A percentile compares a stretch with the other conserved stretches of the same genome.
These are phyloP conservation scores for Elsinoe batatas DNA, from an alignment of 2,329 filamentous ascomycete genomes.

Conservation along the genomic window DNA sequence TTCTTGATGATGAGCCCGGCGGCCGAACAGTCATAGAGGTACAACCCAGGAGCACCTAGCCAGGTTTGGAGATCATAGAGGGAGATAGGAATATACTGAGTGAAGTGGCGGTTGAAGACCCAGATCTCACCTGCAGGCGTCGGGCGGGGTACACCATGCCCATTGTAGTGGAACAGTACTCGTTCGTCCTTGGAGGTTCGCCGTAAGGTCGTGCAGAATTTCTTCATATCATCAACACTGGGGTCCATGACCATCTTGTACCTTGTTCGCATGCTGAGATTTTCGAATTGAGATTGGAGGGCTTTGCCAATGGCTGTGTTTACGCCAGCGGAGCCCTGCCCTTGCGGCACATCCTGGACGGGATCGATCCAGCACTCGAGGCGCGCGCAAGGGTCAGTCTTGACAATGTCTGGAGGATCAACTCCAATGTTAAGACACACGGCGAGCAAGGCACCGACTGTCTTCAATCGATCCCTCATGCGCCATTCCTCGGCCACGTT, in stretches of 20 bases:
- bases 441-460: conserved; percentile 85
- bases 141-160: conserved; percentile 91
- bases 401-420: conserved; percentile 92
- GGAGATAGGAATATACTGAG: conserved; percentile 95
- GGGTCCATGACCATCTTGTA: conserved; percentile 97
- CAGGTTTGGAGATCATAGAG: conserved; percentile 91
- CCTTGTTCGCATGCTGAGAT: conserved; percentile 83
- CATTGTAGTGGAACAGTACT: conserved; percentile 97
- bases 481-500: conserved; percentile 75
- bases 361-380: conserved; percentile 97
- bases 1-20: conserved; percentile 92
- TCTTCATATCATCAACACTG: conserved; percentile 93
- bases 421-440: conserved; percentile 96
- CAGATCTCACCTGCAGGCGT: conserved; percentile 95
- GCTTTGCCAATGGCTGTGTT: conserved; percentile 90
- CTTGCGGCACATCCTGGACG: conserved; percentile 60
- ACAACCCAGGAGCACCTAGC: conserved; percentile 90
- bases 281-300: conserved; percentile 93
- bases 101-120: conserved; percentile 99
- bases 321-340: conserved; percentile 28
- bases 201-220: conserved; percentile 82
- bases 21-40: conserved; percentile 96
- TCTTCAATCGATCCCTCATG: conserved; percentile 93
- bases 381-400: conserved; percentile 86
- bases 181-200: conserved; percentile 92